phyloP scores from a whole-genome alignment of 768 basidiomycete species.

The Pisolithus orientalis region DNA sequence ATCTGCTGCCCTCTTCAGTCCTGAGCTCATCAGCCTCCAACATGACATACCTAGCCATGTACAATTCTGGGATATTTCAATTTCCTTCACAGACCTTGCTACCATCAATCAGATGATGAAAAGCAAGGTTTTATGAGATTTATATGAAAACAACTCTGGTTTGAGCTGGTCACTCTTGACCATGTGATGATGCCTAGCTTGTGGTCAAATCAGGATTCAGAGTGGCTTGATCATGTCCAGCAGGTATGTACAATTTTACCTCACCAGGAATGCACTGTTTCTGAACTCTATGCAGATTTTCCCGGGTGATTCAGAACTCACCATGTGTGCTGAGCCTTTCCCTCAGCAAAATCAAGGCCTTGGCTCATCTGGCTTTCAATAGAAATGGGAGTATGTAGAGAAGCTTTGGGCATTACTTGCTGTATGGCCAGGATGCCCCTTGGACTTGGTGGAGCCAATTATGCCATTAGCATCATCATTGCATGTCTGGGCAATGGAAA shows the following conservation, averaged over 20 bases:
- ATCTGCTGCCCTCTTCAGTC: too few species aligned
- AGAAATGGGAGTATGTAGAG: background rate
- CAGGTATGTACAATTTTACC: background rate
- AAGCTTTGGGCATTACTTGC: background rate
- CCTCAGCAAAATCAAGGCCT: background rate
- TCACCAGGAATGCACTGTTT: background rate
- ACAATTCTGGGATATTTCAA: background rate
- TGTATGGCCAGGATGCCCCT: background rate
- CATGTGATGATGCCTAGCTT: background rate
- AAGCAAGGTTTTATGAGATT: constrained; percentile 12
- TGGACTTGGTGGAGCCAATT: background rate
- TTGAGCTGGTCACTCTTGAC: constrained; percentile 13
- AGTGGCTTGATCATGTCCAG: background rate
- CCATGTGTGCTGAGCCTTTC: background rate
- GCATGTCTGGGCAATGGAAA: background rate
- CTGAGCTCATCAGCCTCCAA: background rate
- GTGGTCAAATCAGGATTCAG: background rate
- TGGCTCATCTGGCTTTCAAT: background rate
- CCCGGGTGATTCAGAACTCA: background rate
- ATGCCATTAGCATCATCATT: background rate
- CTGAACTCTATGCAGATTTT: background rate
- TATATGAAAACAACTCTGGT: constrained; percentile 11
- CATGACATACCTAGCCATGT: background rate
- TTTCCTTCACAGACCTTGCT: background rate
- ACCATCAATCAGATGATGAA: background rate